Evolutionary conservation across 2,329 filamentous ascomycete species (phyloP), one percentile per base, ranked within the genome.

Genomic region (Orbilia brochopaga): DNA sequence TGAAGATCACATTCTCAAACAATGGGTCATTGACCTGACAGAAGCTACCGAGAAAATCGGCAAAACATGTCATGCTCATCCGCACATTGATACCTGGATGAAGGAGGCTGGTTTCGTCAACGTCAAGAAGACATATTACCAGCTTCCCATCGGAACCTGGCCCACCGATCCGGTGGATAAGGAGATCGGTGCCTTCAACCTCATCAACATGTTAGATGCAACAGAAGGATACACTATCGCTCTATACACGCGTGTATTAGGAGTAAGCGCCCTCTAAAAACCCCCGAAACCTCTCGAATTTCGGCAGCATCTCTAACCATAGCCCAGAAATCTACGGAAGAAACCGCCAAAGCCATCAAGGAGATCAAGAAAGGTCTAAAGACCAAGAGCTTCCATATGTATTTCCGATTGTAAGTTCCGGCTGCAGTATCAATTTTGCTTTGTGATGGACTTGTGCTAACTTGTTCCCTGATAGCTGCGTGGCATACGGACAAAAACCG

Each of bases 161-260:
- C 69, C 78, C 0, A 66, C 63, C 67, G 84, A 85, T 69, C 81
- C 81, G 62, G 79, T 80, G 2, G 77, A 84, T 53, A 85, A 85
- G 76, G 80, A 81, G 52, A 83, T 85, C 19, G 84, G 84, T 11
- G 76, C 74, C 46, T 74, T 75, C 35, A 77, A 76, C 46, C 60
- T 75, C 10, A 53, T 77, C 15, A 76, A 76, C 51, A 58, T 77
- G 44, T 42, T 76, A 19, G 75, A 77, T 23, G 75, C 53, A 10
- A 48, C 37, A 13, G 56, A 50, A 50, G 53, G 32, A 8, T 74
- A 53, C 46, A 65, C 53, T 3, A 51, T 70, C 1, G 42, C 27
- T 27, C 23, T 62, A 1, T 62, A 65, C 37, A 73, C 61, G 4
- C 51, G 60, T 32, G 13, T 57, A 11, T 24, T 73, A 15, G 61